Evolutionary conservation across 164 flowering plant genomes (phyloP).

Genomic region (Stephania yunnanensis): DNA sequence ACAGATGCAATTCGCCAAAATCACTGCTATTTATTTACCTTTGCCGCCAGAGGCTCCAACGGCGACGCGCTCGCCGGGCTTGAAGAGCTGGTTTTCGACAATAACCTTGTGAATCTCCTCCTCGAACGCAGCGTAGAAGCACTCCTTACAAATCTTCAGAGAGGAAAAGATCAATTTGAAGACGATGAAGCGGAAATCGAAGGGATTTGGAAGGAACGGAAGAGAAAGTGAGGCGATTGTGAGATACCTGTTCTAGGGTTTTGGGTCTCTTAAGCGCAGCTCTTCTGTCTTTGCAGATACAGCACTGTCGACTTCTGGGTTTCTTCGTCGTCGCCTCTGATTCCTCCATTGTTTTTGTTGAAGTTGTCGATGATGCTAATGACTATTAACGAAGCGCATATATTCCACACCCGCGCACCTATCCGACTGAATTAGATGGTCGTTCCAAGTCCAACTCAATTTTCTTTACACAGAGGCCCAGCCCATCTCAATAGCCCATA

Average conservation of each 20-base stretch:
- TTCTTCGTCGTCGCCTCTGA: constrained; percentile 20
- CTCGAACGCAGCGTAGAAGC: constrained; percentile 84
- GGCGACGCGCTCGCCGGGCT: constrained; percentile 84
- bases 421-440: no score
- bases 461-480: no score
- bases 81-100: constrained; percentile 72
- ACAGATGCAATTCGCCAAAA: background rate
- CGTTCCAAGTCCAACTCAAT: no score
- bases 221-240: background rate
- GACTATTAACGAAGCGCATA: no score
- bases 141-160: constrained; percentile 84
- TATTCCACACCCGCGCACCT: no score
- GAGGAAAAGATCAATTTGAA: background rate
- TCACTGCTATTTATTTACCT: constrained; percentile 34
- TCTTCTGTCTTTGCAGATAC: constrained; percentile 41
- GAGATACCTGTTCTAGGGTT: constrained; percentile 69
- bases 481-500: no score
- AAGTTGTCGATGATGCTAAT: no score
- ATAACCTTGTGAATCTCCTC: constrained; percentile 89
- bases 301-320: constrained; percentile 32
- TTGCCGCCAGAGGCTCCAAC: constrained; percentile 99
- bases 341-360: background rate
- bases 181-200: background rate
- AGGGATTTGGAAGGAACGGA: background rate
- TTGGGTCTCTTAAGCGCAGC: constrained; percentile 87